Evolutionary conservation across 192 early-diverging fungal species (phyloP).

Genomic region (Entomortierella beljakovae): DNA sequence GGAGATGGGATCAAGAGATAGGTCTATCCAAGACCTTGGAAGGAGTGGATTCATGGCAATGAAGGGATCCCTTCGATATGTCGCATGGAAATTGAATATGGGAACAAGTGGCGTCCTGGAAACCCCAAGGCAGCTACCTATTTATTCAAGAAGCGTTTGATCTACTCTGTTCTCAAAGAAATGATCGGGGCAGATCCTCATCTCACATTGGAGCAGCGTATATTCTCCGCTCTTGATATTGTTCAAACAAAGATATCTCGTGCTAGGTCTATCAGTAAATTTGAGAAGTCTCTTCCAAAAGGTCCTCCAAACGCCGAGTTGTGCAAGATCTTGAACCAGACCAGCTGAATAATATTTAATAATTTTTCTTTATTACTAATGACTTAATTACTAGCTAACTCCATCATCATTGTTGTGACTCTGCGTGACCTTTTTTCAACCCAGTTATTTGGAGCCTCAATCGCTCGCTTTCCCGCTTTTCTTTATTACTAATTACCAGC

Average conservation of each 20-base stretch:
- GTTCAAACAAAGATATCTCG: background rate
- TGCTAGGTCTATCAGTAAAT: background rate
- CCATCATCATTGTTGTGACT: no score
- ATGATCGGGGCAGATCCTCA: background rate
- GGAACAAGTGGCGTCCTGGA: background rate
- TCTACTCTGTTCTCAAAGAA: background rate
- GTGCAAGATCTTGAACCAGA: no score
- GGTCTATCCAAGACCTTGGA: background rate
- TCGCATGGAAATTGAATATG: background rate
- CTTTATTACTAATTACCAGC: no score
- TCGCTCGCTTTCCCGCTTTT: no score
- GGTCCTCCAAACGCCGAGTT: no score
- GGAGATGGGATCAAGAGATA: background rate
- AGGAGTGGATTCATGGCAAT: background rate
- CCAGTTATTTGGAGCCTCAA: no score
- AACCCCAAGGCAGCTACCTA: background rate
- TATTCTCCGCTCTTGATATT: no score
- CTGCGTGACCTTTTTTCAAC: no score
- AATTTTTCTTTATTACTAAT: no score
- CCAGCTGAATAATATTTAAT: no score
- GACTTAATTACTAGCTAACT: no score
- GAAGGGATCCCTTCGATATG: background rate
- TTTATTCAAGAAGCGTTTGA: background rate
- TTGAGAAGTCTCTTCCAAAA: no score
- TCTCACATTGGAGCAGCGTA: background rate